These are phyloP conservation scores for Beauveria rudraprayagi DNA, from an alignment of 2,329 filamentous ascomycete species.

Conservation along the genomic window DNA sequence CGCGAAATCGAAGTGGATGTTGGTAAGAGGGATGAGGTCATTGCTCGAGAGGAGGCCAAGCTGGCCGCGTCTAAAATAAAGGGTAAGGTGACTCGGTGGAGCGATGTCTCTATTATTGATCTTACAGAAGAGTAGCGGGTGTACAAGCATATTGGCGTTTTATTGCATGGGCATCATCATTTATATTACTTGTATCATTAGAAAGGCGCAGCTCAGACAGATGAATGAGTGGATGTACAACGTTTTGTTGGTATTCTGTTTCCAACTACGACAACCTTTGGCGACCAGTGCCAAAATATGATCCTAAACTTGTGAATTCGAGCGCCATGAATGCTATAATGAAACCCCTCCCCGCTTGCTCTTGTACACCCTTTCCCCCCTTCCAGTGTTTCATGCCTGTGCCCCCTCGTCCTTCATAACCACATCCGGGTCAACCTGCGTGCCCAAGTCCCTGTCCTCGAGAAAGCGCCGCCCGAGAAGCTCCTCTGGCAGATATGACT, in stretches of 20 bases:
- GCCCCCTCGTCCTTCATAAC: constrained; percentile 26
- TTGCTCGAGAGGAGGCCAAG: neutral
- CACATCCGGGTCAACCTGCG: constrained; percentile 64
- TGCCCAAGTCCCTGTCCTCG: constrained; percentile 72
- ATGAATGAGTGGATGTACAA: neutral
- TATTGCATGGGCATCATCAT: neutral
- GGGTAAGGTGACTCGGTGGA: constrained; percentile 19
- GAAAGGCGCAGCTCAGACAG: neutral
- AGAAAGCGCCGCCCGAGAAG: constrained; percentile 66
- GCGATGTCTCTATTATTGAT: constrained; percentile 27
- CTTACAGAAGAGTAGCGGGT: constrained; percentile 20
- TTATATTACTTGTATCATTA: neutral
- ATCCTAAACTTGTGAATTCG: neutral
- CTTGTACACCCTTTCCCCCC: neutral
- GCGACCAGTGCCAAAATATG: neutral
- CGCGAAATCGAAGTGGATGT: constrained; percentile 7
- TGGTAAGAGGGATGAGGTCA: neutral
- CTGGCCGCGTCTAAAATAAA: neutral
- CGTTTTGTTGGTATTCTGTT: neutral
- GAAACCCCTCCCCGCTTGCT: neutral
- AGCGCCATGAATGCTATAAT: constrained; percentile 6
- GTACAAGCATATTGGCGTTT: neutral
- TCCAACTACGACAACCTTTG: neutral
- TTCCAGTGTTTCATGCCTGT: neutral
- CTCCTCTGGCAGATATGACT: constrained; percentile 82